Base-by-base conservation (phyloP, 768 basidiomycete genomes). In the Trametes sanguinea region DNA sequence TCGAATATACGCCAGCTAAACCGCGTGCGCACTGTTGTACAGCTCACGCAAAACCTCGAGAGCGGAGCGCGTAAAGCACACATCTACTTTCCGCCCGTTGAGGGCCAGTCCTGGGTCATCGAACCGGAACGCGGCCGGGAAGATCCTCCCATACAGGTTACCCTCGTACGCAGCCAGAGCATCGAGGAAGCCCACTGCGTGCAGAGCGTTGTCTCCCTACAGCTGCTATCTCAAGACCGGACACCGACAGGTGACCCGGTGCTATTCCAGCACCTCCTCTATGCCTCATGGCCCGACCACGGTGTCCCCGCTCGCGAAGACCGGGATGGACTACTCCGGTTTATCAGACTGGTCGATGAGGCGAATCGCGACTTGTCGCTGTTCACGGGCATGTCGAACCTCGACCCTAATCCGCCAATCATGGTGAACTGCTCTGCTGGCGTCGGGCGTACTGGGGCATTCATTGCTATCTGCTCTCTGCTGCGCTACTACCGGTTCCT, bases 371-470 rank as follows among this genome's bases (percentile, higher is more conserved):
- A 83, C 63, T 66, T 77, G 11, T 66, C 68, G 29, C 65, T 74
- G 9, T 71, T 74, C 57, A 60, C 75, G 17, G 64, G 74, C 16
- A 33, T 57, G 58, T 64, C 54, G 64, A 9, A 69, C 22, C 69
- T 67, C 33, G 82, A 87, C 65, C 76, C 82, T 13, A 86, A 89
- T 64, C 88, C 89, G n/a, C 92, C 92, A 0, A 82, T 90, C 64
- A 83, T 95, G 67, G 82, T 92, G 33, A 85, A 90, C 63, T 95
- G 94, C 70, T 94, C 92, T 30, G 94, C 94, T 1, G 94, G 94
- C 4, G 81, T 95, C 60, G 94, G 94, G 3, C 83, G 94, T 39
- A 94, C 94, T 4, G 94, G 94, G 16, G 83, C 92, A 6, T 94
- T 93, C 75, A 90, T 95, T 69, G 85, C 90, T 0, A 70, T 94